Percentiles rank a stretch among this genome's conserved stretches.
Conservation (phyloP, 768 basidiomycete species). For the Mycena polygramma region DNA sequence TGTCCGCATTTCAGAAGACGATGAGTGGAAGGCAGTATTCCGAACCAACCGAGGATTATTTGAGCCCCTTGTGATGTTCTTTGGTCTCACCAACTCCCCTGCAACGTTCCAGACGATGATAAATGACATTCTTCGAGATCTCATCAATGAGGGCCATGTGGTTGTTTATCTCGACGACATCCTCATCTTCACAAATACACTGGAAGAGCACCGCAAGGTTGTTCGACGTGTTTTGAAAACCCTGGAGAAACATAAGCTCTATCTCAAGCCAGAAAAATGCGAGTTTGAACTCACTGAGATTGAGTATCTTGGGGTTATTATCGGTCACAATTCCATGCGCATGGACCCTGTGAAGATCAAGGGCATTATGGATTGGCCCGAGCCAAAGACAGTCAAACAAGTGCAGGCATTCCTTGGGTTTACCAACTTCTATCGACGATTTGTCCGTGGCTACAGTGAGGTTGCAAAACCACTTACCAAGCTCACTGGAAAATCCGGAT, state of each 20-base stretch:
- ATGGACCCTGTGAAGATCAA: slow-evolving; percentile 15
- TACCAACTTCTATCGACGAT: neutral
- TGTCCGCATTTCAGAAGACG: neutral
- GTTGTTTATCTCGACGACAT: slow-evolving; percentile 50
- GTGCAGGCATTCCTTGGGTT: slow-evolving; percentile 2
- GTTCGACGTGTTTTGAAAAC: slow-evolving; percentile 37
- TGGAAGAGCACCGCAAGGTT: slow-evolving; percentile 41
- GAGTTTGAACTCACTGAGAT: slow-evolving; percentile 36
- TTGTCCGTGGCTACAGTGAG: slow-evolving; percentile 1
- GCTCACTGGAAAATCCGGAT: slow-evolving; percentile 17
- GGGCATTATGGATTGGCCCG: neutral
- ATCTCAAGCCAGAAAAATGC: slow-evolving; percentile 16
- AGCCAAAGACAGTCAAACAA: slow-evolving; percentile 4
- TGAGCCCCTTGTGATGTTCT: neutral
- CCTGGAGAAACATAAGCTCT: slow-evolving; percentile 22
- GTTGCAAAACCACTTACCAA: slow-evolving; percentile 10
- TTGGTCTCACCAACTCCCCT: no score
- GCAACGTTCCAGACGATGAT: slow-evolving; percentile 2
- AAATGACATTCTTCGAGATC: slow-evolving; percentile 37
- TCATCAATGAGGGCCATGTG: slow-evolving; percentile 42
- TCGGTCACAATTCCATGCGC: slow-evolving; percentile 4
- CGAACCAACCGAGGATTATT: neutral
- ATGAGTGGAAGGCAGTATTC: slow-evolving; percentile 5
- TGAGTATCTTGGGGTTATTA: slow-evolving; percentile 27
- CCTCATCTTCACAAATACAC: slow-evolving; percentile 47